Evolutionary conservation across 768 basidiomycete genomes (phyloP), one percentile per base, ranked within the genome.

Genomic region (Rhizopogon sp.): DNA sequence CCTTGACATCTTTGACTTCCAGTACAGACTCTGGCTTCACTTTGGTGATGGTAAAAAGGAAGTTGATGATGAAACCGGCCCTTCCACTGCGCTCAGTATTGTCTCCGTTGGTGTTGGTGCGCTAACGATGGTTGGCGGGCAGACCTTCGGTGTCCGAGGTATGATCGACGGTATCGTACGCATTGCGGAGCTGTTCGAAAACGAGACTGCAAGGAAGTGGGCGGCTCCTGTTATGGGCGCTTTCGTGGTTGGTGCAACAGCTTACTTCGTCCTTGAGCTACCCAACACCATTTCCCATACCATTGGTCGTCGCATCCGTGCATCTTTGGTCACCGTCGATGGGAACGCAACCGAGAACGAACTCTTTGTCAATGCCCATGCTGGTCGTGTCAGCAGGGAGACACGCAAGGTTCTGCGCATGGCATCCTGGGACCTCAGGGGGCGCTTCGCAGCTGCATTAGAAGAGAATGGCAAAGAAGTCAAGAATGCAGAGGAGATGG

Each of bases 321-420:
- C 82, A 3, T 79, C 84, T 3, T 78, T 97, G 7, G 63, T 78
- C 14, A 74, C 69, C 33, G 60, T 66, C n/a, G 74, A 75, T 43
- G 77, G 76, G 31, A 74, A 69, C 22, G 72, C 75, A 17, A 79
- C 79, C 22, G 71, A 75, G 35, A 79, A 82, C 45, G 76, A 83
- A 50, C 69, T 75, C 31, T 93, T 86, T 64, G 79, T 87, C 31
- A 81, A 85, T 54, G 76, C 72, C 2, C 87, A 98, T 64, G 79
- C 82, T 2, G 77, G 74, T 42, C 78, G 96, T 20, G 79, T 98
- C 40, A 75, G 83, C 51, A 77, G 84, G 39, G 96, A 98, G 79
- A 90, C 93, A 22, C 81, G 96, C 62, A 98, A 98, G 75, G 96
- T 99, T 44, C 74, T 99, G 56, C 78, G 95, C 46, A 70, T 93